These are phyloP conservation scores for Phlebopus sp. DNA, from an alignment of 1,284 basidiomycete genomes.

Conservation along the genomic window DNA sequence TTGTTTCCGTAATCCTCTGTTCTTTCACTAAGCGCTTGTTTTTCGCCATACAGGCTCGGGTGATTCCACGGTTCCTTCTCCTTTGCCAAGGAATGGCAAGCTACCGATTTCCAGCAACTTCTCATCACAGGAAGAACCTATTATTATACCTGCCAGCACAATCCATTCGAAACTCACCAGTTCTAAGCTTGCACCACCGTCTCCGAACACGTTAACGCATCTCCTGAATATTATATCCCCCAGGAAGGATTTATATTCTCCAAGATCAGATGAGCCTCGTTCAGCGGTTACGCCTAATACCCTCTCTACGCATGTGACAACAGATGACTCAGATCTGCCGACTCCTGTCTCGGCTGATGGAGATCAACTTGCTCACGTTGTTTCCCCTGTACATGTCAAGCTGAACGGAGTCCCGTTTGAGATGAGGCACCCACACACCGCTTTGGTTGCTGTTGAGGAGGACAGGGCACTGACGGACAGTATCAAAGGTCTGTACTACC, in stretches of 20 bases:
- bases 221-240: constrained; percentile 29
- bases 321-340: constrained; percentile 23
- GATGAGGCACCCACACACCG: background rate
- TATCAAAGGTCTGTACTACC: constrained; percentile 33
- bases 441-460: constrained; percentile 6
- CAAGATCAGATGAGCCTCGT: constrained; percentile 8
- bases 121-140: constrained; percentile 5
- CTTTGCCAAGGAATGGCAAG: constrained; percentile 22
- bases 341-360: constrained; percentile 22
- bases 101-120: constrained; percentile 11
- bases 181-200: constrained; percentile 22
- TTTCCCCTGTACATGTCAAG: constrained; percentile 18
- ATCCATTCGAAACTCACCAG: constrained; percentile 12
- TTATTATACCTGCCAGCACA: constrained; percentile 20
- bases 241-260: constrained; percentile 16
- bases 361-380: constrained; percentile 9
- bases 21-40: constrained; percentile 5
- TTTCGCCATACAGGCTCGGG: constrained; percentile 23
- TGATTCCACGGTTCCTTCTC: constrained; percentile 31
- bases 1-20: constrained; percentile 15
- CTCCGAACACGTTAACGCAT: constrained; percentile 21
- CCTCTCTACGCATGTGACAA: constrained; percentile 16
- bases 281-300: constrained; percentile 10
- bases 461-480: constrained; percentile 26
- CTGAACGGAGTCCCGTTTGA: constrained; percentile 11